Evolutionary conservation across 169 alveolate species (phyloP).

Genomic region (Babesia bovis): DNA sequence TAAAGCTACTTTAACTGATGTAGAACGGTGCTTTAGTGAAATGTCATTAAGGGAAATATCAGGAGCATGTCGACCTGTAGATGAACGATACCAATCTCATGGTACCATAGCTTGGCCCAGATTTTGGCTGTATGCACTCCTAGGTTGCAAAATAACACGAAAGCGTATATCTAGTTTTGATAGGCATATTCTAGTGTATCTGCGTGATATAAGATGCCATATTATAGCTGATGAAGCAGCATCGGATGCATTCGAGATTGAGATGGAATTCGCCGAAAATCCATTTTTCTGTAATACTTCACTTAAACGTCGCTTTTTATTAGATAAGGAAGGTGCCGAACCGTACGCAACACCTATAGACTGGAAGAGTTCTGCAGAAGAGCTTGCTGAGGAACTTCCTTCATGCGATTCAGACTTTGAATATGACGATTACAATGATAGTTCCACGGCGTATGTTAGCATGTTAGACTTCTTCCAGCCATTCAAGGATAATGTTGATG

Average conservation of each 20-base stretch:
- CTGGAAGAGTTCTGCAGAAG: conserved; percentile 44
- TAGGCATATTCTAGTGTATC: conserved; percentile 28
- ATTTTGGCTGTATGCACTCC: conserved; percentile 64
- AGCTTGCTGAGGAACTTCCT: conserved; percentile 4
- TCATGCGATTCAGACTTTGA: conserved; percentile 3
- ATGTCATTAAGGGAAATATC: conserved; percentile 10
- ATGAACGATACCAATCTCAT: conserved; percentile 16
- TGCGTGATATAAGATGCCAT: conserved; percentile 50
- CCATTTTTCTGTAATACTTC: conserved; percentile 55
- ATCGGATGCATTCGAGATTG: conserved; percentile 47
- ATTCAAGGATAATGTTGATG: neutral
- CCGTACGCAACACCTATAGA: conserved; percentile 25
- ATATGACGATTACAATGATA: neutral
- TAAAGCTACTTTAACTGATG: neutral
- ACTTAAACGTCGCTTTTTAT: conserved; percentile 23
- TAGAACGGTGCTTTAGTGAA: conserved; percentile 12
- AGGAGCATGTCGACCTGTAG: conserved; percentile 3
- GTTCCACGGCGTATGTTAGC: neutral
- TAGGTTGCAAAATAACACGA: conserved; percentile 46
- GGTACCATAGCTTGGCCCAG: conserved; percentile 65
- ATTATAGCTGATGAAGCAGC: conserved; percentile 14
- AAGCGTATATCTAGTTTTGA: conserved; percentile 40
- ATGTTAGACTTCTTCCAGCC: conserved; percentile 53
- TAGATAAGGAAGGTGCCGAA: conserved; percentile 6
- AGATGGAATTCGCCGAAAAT: conserved; percentile 48